Evolutionary conservation across 805 yeast genomes (phyloP), one percentile per base, ranked within the genome.

Genomic region (Candida anglica): DNA sequence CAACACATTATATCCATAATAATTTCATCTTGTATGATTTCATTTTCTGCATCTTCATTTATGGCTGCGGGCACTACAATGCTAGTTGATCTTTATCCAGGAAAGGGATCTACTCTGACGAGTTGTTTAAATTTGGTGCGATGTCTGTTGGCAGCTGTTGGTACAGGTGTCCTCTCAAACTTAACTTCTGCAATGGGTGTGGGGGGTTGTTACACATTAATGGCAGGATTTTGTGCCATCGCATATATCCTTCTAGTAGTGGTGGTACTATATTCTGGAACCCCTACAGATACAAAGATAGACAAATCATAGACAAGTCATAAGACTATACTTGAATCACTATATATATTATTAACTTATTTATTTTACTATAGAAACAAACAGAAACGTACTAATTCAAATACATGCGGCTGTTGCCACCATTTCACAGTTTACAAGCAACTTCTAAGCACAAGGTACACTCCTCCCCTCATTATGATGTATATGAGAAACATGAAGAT

Each of bases 121-220:
- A 81, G 93, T 7, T 69, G 83, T 32, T 66, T 81, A 41, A 88
- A 88, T 49, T 59, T 87, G 19, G 67, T 78, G 15, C 64, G 96
- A 45, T 88, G 96, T 51, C 63, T 75, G n/a, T 47, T 77, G 30
- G 80, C 81, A 19, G 95, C 95, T 0, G 69, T 76, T 1, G 78
- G 83, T 27, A 69, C 82, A 15, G 93, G 85, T 0, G 79, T 78
- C 3, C 63, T 86, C 15, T 71, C 77, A 15, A 68, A 60, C 31
- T 83, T 88, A 91, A 63, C 68, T 10, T 35, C 37, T 0, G 40
- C 60, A 0, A 64, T 88, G 75, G 75, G 76, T 0, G 56, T 74
- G 9, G 96, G 96, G 1, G 93, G 95, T 13, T 73, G 85, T 1
- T 86, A 79, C 48, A 79, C 94, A 0, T 64, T 87, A n/a, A 56